Evolutionary conservation across 139 green algal species (phyloP), one percentile per base, ranked within the genome.

Genomic region (Chlorokybus atmophyticus): DNA sequence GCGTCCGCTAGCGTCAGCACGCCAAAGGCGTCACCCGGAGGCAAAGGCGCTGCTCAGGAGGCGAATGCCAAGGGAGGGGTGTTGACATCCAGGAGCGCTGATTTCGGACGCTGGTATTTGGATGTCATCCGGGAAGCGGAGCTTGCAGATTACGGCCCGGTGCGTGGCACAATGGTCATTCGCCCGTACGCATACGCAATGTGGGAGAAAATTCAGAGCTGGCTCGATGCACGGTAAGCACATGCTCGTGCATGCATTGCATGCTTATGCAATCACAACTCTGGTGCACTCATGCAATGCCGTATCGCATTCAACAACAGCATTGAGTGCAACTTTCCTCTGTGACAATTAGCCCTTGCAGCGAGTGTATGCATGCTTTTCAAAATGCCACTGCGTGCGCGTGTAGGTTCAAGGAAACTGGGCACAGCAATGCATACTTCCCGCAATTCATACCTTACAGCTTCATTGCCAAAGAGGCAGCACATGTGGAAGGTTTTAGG

Each of bases 401-500:
- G n/a, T n/a, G n/a, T 7, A 60, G 63, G 1, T 96, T 96, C 74
- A 93, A 94, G 67, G 79, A 85, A 51, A 79, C 65, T 1, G 90
- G 90, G 0, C 73, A 87, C 35, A 40, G 89, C 47, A 98, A 98
- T 60, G 85, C 81, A 27, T 96, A 96, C 74, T 98, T 98, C 67
- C 90, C 90, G 8, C 83, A 94, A 76, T 84, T 99, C 60, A 99
- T 99, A 51, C 92, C 92, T 2, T 79, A 86, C 51, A 93, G 79
- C 19, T 99, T 99, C 82, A 90, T 99, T 44, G 70, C 83, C 19
- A 97, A 96, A 69, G 92, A 99, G 76, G 85, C 89, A n/a, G 73
- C 83, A 55, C 92, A 99, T 59, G 87, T 99, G 53, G 92, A 98
- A 65, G 92, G 92, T n/a, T 99, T n/a, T n/a, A n/a, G n/a, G n/a